Conservation (phyloP, 805 yeast species). For the Ogataea pignaliae region DNA sequence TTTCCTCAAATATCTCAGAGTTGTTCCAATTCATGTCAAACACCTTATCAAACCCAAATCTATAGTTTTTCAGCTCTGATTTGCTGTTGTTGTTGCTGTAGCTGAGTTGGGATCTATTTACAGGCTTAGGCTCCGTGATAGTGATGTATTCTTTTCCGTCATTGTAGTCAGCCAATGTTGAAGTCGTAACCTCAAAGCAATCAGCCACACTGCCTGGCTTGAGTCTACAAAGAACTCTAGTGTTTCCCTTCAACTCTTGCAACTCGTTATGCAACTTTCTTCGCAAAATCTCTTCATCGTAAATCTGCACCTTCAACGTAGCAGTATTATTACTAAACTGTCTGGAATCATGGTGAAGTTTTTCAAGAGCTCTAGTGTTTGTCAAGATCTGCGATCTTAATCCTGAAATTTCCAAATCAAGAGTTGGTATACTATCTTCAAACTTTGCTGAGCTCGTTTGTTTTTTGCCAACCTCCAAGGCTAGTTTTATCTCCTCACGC, state of each 20-base stretch:
- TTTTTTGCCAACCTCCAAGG: not conserved
- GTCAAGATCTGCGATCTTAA: constrained; percentile 2
- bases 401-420: constrained; percentile 8
- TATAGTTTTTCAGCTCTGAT: constrained; percentile 15
- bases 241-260: constrained; percentile 88
- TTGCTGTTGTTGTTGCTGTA: constrained; percentile 15
- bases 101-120: constrained; percentile 1
- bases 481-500: not conserved
- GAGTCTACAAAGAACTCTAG: constrained; percentile 84
- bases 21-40: constrained; percentile 56
- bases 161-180: constrained; percentile 11
- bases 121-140: constrained; percentile 18
- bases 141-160: constrained; percentile 28
- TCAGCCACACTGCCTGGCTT: constrained; percentile 45
- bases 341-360: constrained; percentile 13
- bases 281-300: constrained; percentile 35
- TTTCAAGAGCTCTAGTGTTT: not conserved
- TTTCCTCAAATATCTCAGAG: constrained; percentile 69
- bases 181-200: constrained; percentile 18
- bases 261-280: constrained; percentile 65
- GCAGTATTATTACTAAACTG: constrained; percentile 21
- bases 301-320: constrained; percentile 24
- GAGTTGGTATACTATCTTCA: constrained; percentile 5
- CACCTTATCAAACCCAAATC: constrained; percentile 73
- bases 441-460: constrained; percentile 3